These are phyloP conservation scores for Vachellia pachyceras DNA, from an alignment of 306 rosid species.

Conservation along the genomic window DNA sequence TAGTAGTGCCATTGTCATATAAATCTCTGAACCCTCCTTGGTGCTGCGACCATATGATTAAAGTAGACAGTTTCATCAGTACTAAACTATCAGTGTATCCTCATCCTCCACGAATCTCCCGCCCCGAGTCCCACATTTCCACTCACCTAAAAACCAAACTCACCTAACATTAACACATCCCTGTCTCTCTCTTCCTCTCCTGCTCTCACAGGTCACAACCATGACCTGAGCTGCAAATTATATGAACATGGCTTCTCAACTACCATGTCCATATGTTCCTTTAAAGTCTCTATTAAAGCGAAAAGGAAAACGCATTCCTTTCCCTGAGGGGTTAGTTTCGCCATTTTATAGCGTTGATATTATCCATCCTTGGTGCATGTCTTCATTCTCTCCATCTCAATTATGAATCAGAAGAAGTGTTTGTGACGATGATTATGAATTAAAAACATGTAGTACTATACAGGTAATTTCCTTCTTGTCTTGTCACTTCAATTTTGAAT, in stretches of 20 bases:
- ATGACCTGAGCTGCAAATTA: conserved; percentile 37
- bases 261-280: conserved; percentile 57
- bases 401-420: conserved; percentile 25
- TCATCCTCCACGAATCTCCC: conserved; percentile 23
- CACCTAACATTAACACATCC: conserved; percentile 40
- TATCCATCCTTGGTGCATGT: conserved; percentile 17
- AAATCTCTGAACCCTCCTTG: conserved; percentile 40
- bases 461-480: conserved; percentile 18
- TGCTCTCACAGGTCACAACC: conserved; percentile 31
- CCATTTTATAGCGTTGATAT: conserved; percentile 50
- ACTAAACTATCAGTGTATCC: conserved; percentile 37
- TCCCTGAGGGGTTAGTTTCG: conserved; percentile 44
- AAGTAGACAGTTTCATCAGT: conserved; percentile 36
- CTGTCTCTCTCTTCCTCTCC: conserved; percentile 29
- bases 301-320: conserved; percentile 50
- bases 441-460: conserved; percentile 36
- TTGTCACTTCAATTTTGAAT: conserved; percentile 20
- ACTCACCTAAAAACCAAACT: conserved; percentile 35
- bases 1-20: conserved; percentile 37
- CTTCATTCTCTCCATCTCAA: conserved; percentile 31
- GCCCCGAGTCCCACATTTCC: conserved; percentile 16
- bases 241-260: conserved; percentile 46
- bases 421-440: not conserved
- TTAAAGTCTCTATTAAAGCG: conserved; percentile 37
- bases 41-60: conserved; percentile 42